Conservation (phyloP, 1,139 yeast genomes). For the Saccharomyces uvarum region DNA sequence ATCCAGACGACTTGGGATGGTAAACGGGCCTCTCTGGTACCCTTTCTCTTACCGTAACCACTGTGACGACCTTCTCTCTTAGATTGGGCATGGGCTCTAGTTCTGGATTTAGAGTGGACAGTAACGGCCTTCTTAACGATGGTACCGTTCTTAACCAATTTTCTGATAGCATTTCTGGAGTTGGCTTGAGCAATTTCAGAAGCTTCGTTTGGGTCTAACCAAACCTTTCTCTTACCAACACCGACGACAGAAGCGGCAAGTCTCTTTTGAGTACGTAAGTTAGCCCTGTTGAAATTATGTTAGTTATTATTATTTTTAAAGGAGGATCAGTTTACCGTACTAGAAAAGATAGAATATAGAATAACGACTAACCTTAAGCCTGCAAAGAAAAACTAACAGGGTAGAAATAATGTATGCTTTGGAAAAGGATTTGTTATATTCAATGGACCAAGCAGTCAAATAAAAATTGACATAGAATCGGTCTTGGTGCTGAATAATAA, state of each 20-base stretch:
- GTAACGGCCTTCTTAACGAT: conserved; percentile 96
- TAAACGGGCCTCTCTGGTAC: conserved; percentile 99
- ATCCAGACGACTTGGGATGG: conserved; percentile 97
- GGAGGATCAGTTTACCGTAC: background rate
- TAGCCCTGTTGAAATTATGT: conserved; percentile 58
- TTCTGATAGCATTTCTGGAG: conserved; percentile 98
- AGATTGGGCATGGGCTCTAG: conserved; percentile 96
- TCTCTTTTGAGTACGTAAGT: conserved; percentile 98
- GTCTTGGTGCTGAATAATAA: background rate
- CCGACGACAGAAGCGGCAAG: conserved; percentile 99
- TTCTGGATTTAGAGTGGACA: conserved; percentile 97
- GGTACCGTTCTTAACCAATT: conserved; percentile 95
- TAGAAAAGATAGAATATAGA: background rate
- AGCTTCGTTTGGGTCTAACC: conserved; percentile 99
- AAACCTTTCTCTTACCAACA: conserved; percentile 99
- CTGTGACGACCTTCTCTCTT: conserved; percentile 98
- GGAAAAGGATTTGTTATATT: background rate
- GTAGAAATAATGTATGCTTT: background rate
- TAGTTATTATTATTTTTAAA: background rate
- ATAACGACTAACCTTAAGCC: background rate
- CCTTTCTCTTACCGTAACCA: conserved; percentile 99
- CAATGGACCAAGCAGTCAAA: background rate
- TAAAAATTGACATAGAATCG: background rate
- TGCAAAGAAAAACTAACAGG: background rate
- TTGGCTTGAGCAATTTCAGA: conserved; percentile 95